Evolutionary conservation across 2,329 filamentous ascomycete species (phyloP).

Genomic region (Colletotrichum gloeosporioides): DNA sequence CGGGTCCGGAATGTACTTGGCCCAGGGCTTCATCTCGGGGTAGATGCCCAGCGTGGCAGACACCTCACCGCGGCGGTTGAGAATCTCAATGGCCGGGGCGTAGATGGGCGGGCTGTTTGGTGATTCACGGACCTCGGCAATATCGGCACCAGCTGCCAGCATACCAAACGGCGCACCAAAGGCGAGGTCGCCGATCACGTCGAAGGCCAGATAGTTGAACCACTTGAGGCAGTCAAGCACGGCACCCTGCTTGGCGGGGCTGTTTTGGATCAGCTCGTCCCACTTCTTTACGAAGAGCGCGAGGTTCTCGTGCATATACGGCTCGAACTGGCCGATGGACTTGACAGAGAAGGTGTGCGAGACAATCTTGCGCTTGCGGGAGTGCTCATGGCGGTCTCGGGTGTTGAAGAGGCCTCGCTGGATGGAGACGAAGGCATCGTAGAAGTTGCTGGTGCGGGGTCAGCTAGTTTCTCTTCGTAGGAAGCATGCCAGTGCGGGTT

Average conservation of each 20-base stretch:
- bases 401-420: conserved; percentile 89
- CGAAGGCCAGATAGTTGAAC: conserved; percentile 21
- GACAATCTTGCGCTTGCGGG: conserved; percentile 87
- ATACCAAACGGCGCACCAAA: conserved; percentile 26
- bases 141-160: conserved; percentile 20
- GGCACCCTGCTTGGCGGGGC: conserved; percentile 43
- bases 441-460: conserved; percentile 69
- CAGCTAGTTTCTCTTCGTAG: neutral
- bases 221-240: conserved; percentile 68
- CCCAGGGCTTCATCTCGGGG: conserved; percentile 78
- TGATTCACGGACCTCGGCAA: conserved; percentile 36
- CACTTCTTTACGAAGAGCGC: conserved; percentile 76
- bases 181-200: conserved; percentile 26
- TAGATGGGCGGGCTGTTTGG: conserved; percentile 69
- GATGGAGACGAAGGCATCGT: conserved; percentile 91
- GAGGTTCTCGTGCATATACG: conserved; percentile 84
- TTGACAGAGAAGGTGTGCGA: conserved; percentile 87
- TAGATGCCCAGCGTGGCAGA: conserved; percentile 79
- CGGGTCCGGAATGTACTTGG: conserved; percentile 79
- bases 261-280: conserved; percentile 57
- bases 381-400: conserved; percentile 79
- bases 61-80: conserved; percentile 88
- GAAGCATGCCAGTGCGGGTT: too few species aligned
- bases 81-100: conserved; percentile 82
- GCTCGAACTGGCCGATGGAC: conserved; percentile 83